Evolutionary conservation across 495 filamentous ascomycete genomes (phyloP), one percentile per base, ranked within the genome.

Genomic region (Cudoniella acicularis): DNA sequence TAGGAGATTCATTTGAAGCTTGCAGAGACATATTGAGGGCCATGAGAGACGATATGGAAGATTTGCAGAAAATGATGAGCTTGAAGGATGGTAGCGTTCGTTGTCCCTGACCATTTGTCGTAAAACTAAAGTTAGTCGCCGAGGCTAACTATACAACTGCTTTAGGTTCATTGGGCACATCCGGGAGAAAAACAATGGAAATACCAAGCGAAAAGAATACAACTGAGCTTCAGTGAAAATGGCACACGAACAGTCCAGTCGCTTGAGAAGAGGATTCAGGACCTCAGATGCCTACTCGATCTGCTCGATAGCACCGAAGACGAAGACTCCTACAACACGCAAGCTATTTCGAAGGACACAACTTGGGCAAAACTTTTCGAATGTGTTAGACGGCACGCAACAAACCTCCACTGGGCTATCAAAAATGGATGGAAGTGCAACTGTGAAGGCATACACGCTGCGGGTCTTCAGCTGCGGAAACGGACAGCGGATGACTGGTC

Each of bases 341-440:
- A 62, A 45, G 52, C 51, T 22, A 48, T 49, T 30, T 46, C 45
- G 13, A 64, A 55, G 17, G 57, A 64, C 26, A 64, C 62, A 36
- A 58, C 49, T 0, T 61, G 41, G 50, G 56, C 46, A 18, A 57
- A 26, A n/a, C n/a, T 65, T 10, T 65, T 65, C 27, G 52, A 62
- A 26, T 52, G 51, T 23, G 60, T 65, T 10, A 36, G 52, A 24
- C 17, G 10, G 0, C 59, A 62, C 30, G 63, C 63, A 27, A n/a
- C 10, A 3, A 65, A 49, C n/a, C 45, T 65, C 13, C 51, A 65
- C 41, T 27, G 47, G 10, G 63, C 59, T 3, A 20, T 65, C 17
- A 65, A 51, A 17, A 49, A 50, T 2, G 52, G 52, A 18, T 65
- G 63, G 59, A 59, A 62, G n/a, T 65, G 63, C 40, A 24, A 42